A percentile compares a stretch with the other conserved stretches of the same genome.
phyloP scores from a whole-genome alignment of 2,329 filamentous ascomycete species.

The Xylaria sp. region DNA sequence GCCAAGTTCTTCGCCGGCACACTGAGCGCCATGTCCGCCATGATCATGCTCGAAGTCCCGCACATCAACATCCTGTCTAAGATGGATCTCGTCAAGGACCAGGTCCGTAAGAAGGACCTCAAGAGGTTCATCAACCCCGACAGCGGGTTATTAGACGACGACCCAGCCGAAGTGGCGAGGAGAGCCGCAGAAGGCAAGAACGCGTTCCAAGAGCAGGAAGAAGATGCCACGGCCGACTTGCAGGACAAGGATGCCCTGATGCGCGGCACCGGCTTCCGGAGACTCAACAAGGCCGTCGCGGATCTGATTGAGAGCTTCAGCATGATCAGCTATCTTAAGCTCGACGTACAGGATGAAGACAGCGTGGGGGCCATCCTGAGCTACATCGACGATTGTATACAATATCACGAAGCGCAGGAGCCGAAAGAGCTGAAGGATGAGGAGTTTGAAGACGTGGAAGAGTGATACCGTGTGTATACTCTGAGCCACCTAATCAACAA shows the following conservation, averaged over 20 bases:
- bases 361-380: constrained; percentile 78
- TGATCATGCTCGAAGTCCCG: constrained; percentile 98
- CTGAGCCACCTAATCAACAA: background rate
- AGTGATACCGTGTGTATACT: constrained; percentile 17
- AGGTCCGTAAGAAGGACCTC: constrained; percentile 86
- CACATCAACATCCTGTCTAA: constrained; percentile 97
- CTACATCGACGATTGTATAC: constrained; percentile 64
- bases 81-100: constrained; percentile 95
- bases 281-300: constrained; percentile 87
- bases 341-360: constrained; percentile 91
- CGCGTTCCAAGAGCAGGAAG: constrained; percentile 48
- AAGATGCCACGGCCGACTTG: constrained; percentile 68
- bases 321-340: constrained; percentile 94
- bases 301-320: constrained; percentile 96
- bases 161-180: constrained; percentile 67
- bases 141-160: constrained; percentile 81
- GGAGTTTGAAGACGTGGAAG: constrained; percentile 45
- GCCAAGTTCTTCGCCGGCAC: constrained; percentile 98
- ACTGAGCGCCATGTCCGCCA: constrained; percentile 95
- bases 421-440: constrained; percentile 51
- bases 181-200: constrained; percentile 49
- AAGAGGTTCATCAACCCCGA: constrained; percentile 93
- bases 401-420: constrained; percentile 52
- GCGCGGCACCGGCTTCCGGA: constrained; percentile 83
- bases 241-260: constrained; percentile 76